A percentile compares a stretch with the other conserved stretches of the same genome.
Conservation (phyloP, 495 filamentous ascomycete species). For the Entonaema liquescens region DNA sequence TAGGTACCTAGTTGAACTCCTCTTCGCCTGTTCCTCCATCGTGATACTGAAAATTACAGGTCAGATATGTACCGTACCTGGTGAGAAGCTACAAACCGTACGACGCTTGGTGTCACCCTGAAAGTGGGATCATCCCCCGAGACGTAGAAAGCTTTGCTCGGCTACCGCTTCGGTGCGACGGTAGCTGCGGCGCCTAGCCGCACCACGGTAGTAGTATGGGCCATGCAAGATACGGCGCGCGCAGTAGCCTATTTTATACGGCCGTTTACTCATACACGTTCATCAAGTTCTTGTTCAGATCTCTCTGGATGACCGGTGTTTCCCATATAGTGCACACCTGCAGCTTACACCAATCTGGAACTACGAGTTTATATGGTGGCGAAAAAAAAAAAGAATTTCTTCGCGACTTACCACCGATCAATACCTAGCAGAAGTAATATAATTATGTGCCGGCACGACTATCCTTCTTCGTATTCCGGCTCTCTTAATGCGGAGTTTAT, state of each 20-base stretch:
- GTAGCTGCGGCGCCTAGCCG: slow-evolving; percentile 32
- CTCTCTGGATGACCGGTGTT: slow-evolving; percentile 19
- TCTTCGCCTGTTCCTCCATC: background rate
- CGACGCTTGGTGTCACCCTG: slow-evolving; percentile 26
- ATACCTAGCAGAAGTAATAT: slow-evolving; percentile 6
- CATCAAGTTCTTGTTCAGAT: slow-evolving; percentile 17
- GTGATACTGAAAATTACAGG: slow-evolving; percentile 7
- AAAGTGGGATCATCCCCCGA: slow-evolving; percentile 30
- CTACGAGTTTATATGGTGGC: background rate
- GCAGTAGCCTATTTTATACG: slow-evolving; percentile 30
- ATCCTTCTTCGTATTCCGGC: slow-evolving; percentile 4
- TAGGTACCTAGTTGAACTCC: background rate
- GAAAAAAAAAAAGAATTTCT: background rate
- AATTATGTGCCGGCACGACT: slow-evolving; percentile 19
- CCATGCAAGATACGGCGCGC: slow-evolving; percentile 30
- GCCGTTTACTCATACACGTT: slow-evolving; percentile 10
- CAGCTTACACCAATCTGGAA: slow-evolving; percentile 10
- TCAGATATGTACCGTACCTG: background rate
- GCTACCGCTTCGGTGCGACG: slow-evolving; percentile 32
- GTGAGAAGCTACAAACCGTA: background rate
- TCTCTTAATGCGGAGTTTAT: background rate
- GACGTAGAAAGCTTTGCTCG: slow-evolving; percentile 22
- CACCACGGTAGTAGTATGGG: slow-evolving; percentile 15
- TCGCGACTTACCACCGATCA: slow-evolving; percentile 13
- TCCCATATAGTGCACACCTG: slow-evolving; percentile 18